These are phyloP conservation scores for Xylaria sp. DNA, from an alignment of 2,329 filamentous ascomycete species.

Conservation along the genomic window DNA sequence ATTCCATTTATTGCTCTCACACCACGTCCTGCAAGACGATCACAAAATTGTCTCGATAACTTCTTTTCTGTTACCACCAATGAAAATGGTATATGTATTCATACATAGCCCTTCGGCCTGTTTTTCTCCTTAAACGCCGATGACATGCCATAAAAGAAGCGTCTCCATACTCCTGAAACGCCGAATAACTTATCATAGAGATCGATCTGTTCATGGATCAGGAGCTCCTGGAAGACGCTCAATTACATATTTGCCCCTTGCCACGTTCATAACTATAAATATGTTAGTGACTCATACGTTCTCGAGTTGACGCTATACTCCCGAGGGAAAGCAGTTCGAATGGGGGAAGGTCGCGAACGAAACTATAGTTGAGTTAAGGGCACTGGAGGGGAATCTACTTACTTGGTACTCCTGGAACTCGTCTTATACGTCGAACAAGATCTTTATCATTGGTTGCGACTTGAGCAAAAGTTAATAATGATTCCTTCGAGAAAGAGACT, in stretches of 20 bases:
- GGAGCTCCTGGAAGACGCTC: slow-evolving; percentile 89
- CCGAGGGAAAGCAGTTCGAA: background rate
- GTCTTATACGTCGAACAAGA: slow-evolving; percentile 83
- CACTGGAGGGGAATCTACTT: slow-evolving; percentile 1
- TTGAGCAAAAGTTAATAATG: slow-evolving; percentile 21
- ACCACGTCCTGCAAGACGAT: background rate
- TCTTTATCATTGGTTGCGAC: slow-evolving; percentile 79
- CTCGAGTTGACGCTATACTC: background rate
- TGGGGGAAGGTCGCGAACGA: background rate
- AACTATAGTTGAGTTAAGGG: background rate
- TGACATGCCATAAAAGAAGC: slow-evolving; percentile 17
- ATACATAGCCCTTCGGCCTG: background rate
- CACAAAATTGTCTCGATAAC: background rate
- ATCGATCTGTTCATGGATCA: slow-evolving; percentile 54
- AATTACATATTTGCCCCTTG: slow-evolving; percentile 91
- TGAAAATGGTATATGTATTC: background rate
- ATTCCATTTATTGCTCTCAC: background rate
- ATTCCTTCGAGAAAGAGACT: background rate
- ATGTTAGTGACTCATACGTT: slow-evolving; percentile 19
- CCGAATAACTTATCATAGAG: slow-evolving; percentile 8
- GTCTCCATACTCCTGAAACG: slow-evolving; percentile 19
- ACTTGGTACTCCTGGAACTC: slow-evolving; percentile 74
- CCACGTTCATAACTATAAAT: slow-evolving; percentile 74
- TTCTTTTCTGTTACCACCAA: background rate
- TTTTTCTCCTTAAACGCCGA: slow-evolving; percentile 24